These are phyloP conservation scores for Atkinsonella hypoxylon DNA, from an alignment of 2,329 filamentous ascomycete genomes.

Conservation along the genomic window DNA sequence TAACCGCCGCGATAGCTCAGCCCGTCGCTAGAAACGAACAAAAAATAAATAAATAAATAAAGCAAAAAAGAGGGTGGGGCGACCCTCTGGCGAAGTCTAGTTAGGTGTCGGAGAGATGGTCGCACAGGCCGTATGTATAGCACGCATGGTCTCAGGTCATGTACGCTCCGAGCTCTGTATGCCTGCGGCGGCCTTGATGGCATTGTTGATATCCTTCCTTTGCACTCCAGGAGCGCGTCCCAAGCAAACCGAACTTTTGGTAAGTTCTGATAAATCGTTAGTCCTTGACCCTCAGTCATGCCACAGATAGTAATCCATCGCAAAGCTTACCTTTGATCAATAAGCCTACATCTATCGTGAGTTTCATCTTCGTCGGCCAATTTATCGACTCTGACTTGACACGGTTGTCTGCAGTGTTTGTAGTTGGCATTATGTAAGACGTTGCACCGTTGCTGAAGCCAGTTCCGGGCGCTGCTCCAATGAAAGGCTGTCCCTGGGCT, in stretches of 20 bases:
- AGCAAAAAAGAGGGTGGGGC: no score
- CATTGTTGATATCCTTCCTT: slow-evolving; percentile 24
- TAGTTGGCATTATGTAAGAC: slow-evolving; percentile 4
- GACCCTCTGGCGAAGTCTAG: no score
- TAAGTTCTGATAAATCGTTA: slow-evolving; percentile 21
- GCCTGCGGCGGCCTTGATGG: slow-evolving; percentile 18
- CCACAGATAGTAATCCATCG: neutral
- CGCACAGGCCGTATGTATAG: no score
- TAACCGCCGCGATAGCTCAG: no score
- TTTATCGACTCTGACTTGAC: slow-evolving; percentile 8
- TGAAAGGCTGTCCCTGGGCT: neutral
- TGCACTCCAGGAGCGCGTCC: slow-evolving; percentile 27
- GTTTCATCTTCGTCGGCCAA: slow-evolving; percentile 18
- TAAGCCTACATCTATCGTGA: slow-evolving; percentile 23
- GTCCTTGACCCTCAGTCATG: neutral
- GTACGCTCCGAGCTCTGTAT: neutral
- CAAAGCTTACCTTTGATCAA: slow-evolving; percentile 21
- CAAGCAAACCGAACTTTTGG: slow-evolving; percentile 23
- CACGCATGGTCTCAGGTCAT: no score
- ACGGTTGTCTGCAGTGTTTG: neutral
- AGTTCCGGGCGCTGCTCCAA: neutral
- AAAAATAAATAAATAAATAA: no score
- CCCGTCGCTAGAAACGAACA: no score
- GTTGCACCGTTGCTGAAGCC: neutral
- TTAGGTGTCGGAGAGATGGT: no score